Evolutionary conservation across 441 rosid genomes (phyloP).

Genomic region (Viola pubescens): DNA sequence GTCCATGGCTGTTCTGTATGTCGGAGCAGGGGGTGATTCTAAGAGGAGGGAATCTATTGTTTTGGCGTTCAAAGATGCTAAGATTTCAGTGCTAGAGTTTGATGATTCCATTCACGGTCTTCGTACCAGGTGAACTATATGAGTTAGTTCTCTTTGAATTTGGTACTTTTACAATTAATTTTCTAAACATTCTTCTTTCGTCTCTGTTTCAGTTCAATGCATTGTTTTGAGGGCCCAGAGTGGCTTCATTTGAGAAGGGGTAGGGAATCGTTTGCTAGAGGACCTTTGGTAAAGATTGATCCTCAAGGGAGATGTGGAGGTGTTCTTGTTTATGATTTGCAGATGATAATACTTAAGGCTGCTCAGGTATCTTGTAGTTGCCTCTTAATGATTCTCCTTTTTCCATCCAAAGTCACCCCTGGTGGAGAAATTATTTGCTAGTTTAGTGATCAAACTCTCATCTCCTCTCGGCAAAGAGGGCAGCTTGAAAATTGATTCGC

Average conservation of each 20-base stretch:
- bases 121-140: constrained; percentile 48
- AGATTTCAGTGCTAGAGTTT: constrained; percentile 80
- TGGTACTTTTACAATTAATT: constrained; percentile 1
- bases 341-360: constrained; percentile 95
- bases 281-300: constrained; percentile 81
- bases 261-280: constrained; percentile 84
- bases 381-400: too few relatives aligned
- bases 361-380: constrained; percentile 55
- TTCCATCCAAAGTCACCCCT: too few relatives aligned
- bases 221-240: constrained; percentile 95
- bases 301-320: constrained; percentile 99
- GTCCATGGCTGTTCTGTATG: constrained; percentile 66
- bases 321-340: constrained; percentile 88
- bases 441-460: too few relatives aligned
- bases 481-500: too few relatives aligned
- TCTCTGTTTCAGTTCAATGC: constrained; percentile 79
- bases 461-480: too few relatives aligned
- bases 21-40: constrained; percentile 59
- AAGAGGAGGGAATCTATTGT: constrained; percentile 79
- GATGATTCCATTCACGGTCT: constrained; percentile 89
- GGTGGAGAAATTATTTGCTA: too few relatives aligned
- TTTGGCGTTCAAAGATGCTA: constrained; percentile 75
- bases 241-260: constrained; percentile 96
- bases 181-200: neutral
- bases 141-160: neutral